Base-by-base conservation (phyloP, 2,329 filamentous ascomycete species). In the Phaeosphaeriaceae sp. region DNA sequence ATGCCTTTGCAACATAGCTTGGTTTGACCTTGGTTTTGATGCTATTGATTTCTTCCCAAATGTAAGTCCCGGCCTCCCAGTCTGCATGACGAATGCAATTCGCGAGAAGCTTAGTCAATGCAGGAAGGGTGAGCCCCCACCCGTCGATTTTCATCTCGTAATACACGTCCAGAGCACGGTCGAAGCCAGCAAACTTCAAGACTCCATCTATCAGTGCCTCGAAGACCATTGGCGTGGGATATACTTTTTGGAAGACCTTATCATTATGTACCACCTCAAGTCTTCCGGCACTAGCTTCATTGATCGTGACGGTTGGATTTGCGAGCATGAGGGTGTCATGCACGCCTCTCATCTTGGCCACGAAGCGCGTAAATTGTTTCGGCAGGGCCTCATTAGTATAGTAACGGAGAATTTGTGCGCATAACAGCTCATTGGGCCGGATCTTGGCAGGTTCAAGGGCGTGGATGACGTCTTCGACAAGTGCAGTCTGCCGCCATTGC, bases 361-460 rank as follows among this genome's bases (percentile, higher is more conserved):
- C 67, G 56, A 78, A 82, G 1, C 64, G 46, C 11, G 68, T 70
- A 59, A 83, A 84, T 1, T 63, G 53, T 7, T 68, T 57, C 0
- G 69, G 62, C 10, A 77, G 63, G 36, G 72, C 54, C n/a, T 61
- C 68, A 3, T 62, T 56, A 11, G 71, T 74, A 61, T 79, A 81
- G 65, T 80, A 73, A 20, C 75, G 68, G 17, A 83, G 73, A 6
- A 82, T 75, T 19, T 75, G 69, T 3, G 71, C 67, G 50, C 79
- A 74, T 1, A 80, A 79, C 21, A 79, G 70, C 61, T 84, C 82
- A 57, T 84, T 83, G 0, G 79, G 78, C 0, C 82, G 76, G 13
- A 81, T 74, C 36, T 80, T 76, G 40, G 76, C 75, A 21, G 62
- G 63, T 6, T 79, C 67, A 17, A 79, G 62, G 3, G 69, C 66